These are phyloP conservation scores for Asterionellopsis glacialis DNA, from an alignment of 108 stramenopile species.

Conservation along the genomic window DNA sequence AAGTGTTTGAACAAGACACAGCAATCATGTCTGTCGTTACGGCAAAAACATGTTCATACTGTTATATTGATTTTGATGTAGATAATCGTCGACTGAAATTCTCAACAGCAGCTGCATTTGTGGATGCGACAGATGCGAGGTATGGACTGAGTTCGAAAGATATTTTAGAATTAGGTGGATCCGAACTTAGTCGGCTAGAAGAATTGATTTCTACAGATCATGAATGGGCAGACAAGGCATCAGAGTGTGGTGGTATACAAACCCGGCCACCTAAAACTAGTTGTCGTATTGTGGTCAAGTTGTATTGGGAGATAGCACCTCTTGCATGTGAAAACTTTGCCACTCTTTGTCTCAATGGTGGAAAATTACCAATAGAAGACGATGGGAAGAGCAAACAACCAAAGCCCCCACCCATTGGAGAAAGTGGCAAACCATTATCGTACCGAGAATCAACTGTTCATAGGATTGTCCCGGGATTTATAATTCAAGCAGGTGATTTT, in stretches of 20 bases:
- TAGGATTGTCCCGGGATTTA: constrained; percentile 75
- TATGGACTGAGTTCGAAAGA: constrained; percentile 76
- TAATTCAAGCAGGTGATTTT: constrained; percentile 96
- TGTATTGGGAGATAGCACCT: constrained; percentile 80
- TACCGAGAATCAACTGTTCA: constrained; percentile 73
- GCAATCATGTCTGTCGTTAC: no score
- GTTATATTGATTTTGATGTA: constrained; percentile 49
- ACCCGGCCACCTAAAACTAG: constrained; percentile 23
- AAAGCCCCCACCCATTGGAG: constrained; percentile 57
- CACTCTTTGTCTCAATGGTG: constrained; percentile 69
- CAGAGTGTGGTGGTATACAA: constrained; percentile 22
- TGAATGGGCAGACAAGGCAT: constrained; percentile 44
- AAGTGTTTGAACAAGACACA: no score
- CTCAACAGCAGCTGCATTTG: constrained; percentile 69
- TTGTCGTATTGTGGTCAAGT: constrained; percentile 59
- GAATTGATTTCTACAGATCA: constrained; percentile 64
- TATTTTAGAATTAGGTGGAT: constrained; percentile 62
- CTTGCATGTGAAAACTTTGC: constrained; percentile 89
- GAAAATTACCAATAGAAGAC: constrained; percentile 7
- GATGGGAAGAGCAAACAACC: constrained; percentile 24
- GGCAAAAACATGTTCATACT: constrained; percentile 8
- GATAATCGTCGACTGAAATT: constrained; percentile 32
- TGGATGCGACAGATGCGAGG: constrained; percentile 66
- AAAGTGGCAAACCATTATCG: constrained; percentile 77
- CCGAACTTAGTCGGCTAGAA: constrained; percentile 61